Base-by-base conservation (phyloP, 2,329 filamentous ascomycete species). In the Scedosporium boydii region DNA sequence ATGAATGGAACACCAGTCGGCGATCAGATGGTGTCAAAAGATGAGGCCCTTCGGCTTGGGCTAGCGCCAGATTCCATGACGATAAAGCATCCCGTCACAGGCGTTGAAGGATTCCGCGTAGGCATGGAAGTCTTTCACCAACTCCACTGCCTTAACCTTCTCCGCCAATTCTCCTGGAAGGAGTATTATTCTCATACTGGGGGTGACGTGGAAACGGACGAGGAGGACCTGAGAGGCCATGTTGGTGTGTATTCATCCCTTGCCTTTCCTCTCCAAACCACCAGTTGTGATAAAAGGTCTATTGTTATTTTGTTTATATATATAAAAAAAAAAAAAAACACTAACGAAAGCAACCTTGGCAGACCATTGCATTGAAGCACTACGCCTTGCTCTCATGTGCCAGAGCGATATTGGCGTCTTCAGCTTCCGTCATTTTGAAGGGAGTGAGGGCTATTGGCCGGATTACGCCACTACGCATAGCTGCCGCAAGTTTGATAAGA, bases 71-170 rank as follows among this genome's bases (percentile, higher is more conserved):
- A 78, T 23, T 82, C 81, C 0, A 74, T 86, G n/a, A 80, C 78
- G 67, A 79, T 84, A 65, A 81, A 78, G 9, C 75, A 86, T 65
- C 80, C 82, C 4, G 75, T 74, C 55, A 84, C 83, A 1, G 84
- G 83, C 18, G 76, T 81, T 63, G 77, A 78, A 44, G 84, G 83
- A 0, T 87, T 85, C 66, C 76, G 83, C n/a, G 82, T 84, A 0
- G 84, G 80, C 0, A 72, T 85, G 3, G 81, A 85, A 67, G 81
- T 83, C 0, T 84, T 85, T 70, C 82, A 85, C 69, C 81, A 81
- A 67, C 73, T 82, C 41, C 79, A 81, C 67, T 82, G 79, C 69
- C 71, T 81, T 44, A 81, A 82, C 67, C 67, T 81, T 42, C 69
- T 76, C 67, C 70, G 79, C 12, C 77, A 82, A 66, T 75, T 78